phyloP scores from a whole-genome alignment of 73 alveolate species.

The Uronychia setigera region DNA sequence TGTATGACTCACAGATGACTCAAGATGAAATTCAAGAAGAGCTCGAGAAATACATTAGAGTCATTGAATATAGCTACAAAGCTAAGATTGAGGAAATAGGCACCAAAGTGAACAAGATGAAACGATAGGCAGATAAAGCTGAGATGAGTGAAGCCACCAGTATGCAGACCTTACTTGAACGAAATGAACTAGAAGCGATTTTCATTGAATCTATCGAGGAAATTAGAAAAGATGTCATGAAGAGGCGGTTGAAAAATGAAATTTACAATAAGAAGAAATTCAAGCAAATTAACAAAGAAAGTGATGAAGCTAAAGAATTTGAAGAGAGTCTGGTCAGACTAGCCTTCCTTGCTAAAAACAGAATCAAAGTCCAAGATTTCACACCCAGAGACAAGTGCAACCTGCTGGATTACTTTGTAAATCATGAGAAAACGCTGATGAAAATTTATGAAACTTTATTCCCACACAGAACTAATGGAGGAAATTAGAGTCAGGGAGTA shows the following conservation, averaged over 20 bases:
- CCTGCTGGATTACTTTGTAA: slow-evolving; percentile 64
- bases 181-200: slow-evolving; percentile 80
- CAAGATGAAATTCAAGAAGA: slow-evolving; percentile 59
- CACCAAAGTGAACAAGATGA: slow-evolving; percentile 36
- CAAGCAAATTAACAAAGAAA: slow-evolving; percentile 44
- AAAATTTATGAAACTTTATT: slow-evolving; percentile 69
- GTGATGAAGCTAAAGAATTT: slow-evolving; percentile 69
- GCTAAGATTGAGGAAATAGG: slow-evolving; percentile 47
- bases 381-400: slow-evolving; percentile 63
- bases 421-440: slow-evolving; percentile 68
- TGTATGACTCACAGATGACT: slow-evolving; percentile 54
- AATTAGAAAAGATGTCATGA: slow-evolving; percentile 87
- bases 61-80: slow-evolving; percentile 59
- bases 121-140: slow-evolving; percentile 23
- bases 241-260: slow-evolving; percentile 71
- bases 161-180: slow-evolving; percentile 50
- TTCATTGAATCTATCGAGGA: slow-evolving; percentile 93
- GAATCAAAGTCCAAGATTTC: slow-evolving; percentile 61
- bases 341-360: slow-evolving; percentile 63
- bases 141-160: slow-evolving; percentile 26
- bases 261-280: slow-evolving; percentile 65
- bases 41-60: slow-evolving; percentile 57
- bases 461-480: slow-evolving; percentile 60
- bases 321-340: slow-evolving; percentile 62
- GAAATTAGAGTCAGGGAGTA: neutral